These are phyloP conservation scores for Diaporthe helianthi DNA, from an alignment of 2,329 filamentous ascomycete genomes.

Conservation along the genomic window DNA sequence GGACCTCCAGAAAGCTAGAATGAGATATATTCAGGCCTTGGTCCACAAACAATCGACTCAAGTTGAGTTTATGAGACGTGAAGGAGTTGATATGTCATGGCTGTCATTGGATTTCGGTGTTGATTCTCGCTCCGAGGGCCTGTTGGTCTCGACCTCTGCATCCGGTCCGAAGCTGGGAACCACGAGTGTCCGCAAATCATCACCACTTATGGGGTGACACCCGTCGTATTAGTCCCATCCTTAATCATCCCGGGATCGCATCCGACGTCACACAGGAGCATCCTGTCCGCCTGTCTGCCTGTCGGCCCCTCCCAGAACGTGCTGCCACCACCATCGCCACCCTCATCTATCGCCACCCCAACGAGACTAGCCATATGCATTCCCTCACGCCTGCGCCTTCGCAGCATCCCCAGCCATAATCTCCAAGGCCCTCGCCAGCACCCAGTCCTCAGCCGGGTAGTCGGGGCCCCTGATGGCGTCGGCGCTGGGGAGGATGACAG, in stretches of 20 bases:
- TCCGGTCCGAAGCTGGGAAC: background rate
- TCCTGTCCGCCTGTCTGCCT: too few relatives aligned
- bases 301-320: background rate
- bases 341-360: too few relatives aligned
- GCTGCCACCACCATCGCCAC: background rate
- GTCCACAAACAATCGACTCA: background rate
- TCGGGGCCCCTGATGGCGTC: slow-evolving; percentile 43
- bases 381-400: slow-evolving; percentile 3
- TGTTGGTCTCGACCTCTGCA: too few relatives aligned
- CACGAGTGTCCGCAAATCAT: background rate
- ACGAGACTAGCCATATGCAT: background rate
- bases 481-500: slow-evolving; percentile 46
- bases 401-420: slow-evolving; percentile 7
- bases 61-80: background rate
- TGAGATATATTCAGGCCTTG: background rate
- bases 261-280: background rate
- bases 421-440: slow-evolving; percentile 39
- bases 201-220: background rate
- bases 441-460: slow-evolving; percentile 47
- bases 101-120: background rate
- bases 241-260: background rate
- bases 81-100: background rate
- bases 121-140: too few relatives aligned
- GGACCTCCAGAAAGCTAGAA: background rate
- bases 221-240: background rate